Conservation (phyloP, 768 basidiomycete species). For the Mycena vitilis region DNA sequence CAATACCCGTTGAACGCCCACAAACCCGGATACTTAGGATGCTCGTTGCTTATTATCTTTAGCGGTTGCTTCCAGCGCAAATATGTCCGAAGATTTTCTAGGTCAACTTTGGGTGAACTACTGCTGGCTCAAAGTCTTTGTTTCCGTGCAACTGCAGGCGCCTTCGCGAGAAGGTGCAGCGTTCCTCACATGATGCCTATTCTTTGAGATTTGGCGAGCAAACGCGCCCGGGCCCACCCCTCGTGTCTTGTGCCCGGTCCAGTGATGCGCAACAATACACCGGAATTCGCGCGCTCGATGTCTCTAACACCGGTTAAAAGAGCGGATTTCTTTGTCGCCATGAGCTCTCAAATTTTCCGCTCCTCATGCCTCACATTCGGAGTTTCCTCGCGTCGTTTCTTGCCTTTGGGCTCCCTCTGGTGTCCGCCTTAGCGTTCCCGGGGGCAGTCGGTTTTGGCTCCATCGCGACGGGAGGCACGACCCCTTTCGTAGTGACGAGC, state of each 20-base stretch:
- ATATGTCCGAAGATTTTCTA: no score
- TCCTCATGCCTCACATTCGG: conserved; percentile 17
- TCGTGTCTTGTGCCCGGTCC: conserved; percentile 22
- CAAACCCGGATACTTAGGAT: no score
- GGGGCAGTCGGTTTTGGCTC: conserved; percentile 42
- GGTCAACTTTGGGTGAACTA: no score
- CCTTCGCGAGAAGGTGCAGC: no score
- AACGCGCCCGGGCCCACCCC: no score
- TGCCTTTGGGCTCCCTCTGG: conserved; percentile 29
- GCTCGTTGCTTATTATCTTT: no score
- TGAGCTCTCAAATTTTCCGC: background rate
- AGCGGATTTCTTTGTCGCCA: background rate
- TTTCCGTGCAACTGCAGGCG: no score
- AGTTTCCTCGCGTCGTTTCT: conserved; percentile 20
- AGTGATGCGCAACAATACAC: conserved; percentile 26
- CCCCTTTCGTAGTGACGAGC: conserved; percentile 37
- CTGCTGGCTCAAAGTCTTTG: no score
- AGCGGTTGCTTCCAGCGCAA: no score
- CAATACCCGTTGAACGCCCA: no score
- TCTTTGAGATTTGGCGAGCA: no score
- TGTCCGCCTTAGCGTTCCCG: conserved; percentile 37
- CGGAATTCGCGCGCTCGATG: conserved; percentile 27
- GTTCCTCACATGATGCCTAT: no score
- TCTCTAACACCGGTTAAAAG: conserved; percentile 1
- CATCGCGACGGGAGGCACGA: conserved; percentile 38